These are phyloP conservation scores for Hondaea fermentalgiana DNA, from an alignment of 108 stramenopile genomes.

Conservation along the genomic window DNA sequence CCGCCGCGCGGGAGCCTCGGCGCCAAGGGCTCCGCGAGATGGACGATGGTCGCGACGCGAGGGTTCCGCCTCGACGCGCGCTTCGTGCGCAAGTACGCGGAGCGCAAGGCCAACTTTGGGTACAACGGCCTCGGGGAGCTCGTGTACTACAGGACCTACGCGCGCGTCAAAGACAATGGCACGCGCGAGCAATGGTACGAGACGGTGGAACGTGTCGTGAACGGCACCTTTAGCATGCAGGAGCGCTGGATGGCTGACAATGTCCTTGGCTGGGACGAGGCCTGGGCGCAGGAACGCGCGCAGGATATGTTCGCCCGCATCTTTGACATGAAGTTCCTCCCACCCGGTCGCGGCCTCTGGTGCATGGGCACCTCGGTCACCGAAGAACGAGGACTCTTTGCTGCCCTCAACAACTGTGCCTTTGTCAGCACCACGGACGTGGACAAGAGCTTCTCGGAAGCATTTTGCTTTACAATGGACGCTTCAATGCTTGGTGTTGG, in stretches of 20 bases:
- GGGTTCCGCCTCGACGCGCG: no score
- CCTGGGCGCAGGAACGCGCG: constrained; percentile 27
- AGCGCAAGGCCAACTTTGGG: constrained; percentile 32
- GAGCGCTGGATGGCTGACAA: constrained; percentile 45
- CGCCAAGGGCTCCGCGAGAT: no score
- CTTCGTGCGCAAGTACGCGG: no score
- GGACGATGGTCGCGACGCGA: no score
- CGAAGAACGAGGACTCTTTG: constrained; percentile 44
- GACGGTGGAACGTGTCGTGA: constrained; percentile 47
- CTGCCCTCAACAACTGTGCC: constrained; percentile 56
- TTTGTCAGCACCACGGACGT: constrained; percentile 40
- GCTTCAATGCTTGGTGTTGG: constrained; percentile 53
- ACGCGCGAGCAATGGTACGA: constrained; percentile 24
- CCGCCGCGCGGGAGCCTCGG: no score
- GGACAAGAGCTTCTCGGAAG: constrained; percentile 33
- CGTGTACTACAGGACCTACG: constrained; percentile 46
- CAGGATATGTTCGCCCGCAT: constrained; percentile 55
- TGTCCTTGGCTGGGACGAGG: constrained; percentile 44
- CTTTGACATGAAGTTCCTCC: constrained; percentile 54
- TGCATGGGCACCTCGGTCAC: constrained; percentile 53
- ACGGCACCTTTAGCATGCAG: constrained; percentile 56
- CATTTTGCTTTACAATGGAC: constrained; percentile 55
- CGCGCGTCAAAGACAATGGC: constrained; percentile 27
- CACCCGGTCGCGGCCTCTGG: constrained; percentile 52
- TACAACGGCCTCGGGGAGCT: constrained; percentile 56